Evolutionary conservation across 129 eudicot species (phyloP).

Genomic region (Mikania micrantha): DNA sequence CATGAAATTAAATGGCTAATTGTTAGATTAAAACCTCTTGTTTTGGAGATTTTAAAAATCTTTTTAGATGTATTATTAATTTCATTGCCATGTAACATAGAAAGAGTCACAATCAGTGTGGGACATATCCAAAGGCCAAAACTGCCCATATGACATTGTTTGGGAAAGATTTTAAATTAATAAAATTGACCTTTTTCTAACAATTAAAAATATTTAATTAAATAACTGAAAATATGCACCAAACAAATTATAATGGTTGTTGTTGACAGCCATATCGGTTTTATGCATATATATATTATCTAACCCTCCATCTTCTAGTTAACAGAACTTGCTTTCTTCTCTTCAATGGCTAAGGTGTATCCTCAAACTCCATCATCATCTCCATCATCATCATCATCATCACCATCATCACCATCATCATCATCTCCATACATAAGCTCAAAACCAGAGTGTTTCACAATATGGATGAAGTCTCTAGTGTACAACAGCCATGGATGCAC

Average conservation of each 20-base stretch:
- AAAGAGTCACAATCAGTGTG: neutral
- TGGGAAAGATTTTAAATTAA: neutral
- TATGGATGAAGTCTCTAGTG: conserved; percentile 86
- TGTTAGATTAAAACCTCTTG: too few species aligned
- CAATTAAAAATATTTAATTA: neutral
- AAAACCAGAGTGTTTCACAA: conserved; percentile 37
- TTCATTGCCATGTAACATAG: neutral
- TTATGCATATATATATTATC: neutral
- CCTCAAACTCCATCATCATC: conserved; percentile 29
- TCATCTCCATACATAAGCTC: conserved; percentile 16
- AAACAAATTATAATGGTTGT: conserved; percentile 12
- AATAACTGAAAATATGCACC: neutral
- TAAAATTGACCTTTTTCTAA: neutral
- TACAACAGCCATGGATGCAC: conserved; percentile 72
- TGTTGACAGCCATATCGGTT: conserved; percentile 15
- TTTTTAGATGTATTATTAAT: neutral
- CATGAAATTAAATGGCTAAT: too few species aligned
- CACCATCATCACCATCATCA: conserved; percentile 20
- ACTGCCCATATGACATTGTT: neutral
- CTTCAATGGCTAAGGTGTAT: conserved; percentile 43
- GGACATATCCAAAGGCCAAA: neutral
- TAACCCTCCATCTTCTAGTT: conserved; percentile 19
- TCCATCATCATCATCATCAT: conserved; percentile 18
- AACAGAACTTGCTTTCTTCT: conserved; percentile 12
- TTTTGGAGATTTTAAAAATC: neutral